Conservation (phyloP, 2,329 filamentous ascomycete species). For the Phialophora verrucosa region DNA sequence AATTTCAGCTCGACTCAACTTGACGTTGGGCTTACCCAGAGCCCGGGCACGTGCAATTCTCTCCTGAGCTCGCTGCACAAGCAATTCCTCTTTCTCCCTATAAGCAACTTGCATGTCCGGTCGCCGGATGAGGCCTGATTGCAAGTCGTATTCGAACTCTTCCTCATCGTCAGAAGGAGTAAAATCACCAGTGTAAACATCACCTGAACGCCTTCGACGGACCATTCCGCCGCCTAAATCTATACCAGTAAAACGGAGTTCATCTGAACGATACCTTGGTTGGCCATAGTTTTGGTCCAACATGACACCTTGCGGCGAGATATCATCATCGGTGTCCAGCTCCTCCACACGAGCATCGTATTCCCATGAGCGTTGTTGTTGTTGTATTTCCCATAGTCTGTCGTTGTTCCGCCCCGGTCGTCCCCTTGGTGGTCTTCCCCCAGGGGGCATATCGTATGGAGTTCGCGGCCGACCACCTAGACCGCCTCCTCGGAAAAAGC, state of each 20-base stretch:
- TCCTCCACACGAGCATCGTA: constrained; percentile 51
- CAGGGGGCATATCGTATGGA: constrained; percentile 83
- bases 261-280: constrained; percentile 61
- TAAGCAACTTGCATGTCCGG: constrained; percentile 60
- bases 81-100: constrained; percentile 71
- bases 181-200: constrained; percentile 57
- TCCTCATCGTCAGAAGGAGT: constrained; percentile 55
- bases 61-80: constrained; percentile 78
- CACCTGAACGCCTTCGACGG: constrained; percentile 53
- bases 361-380: constrained; percentile 57
- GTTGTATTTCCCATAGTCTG: constrained; percentile 55
- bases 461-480: constrained; percentile 99
- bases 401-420: constrained; percentile 67
- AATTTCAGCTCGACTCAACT: constrained; percentile 78
- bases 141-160: constrained; percentile 58
- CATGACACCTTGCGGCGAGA: constrained; percentile 63
- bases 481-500: constrained; percentile 99
- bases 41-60: constrained; percentile 79
- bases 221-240: constrained; percentile 57
- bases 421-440: constrained; percentile 99
- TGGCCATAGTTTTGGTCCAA: constrained; percentile 55
- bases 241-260: constrained; percentile 65
- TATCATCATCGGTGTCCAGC: constrained; percentile 51
- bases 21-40: constrained; percentile 77
- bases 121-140: constrained; percentile 55